These are phyloP conservation scores for Mucor irregularis DNA, from an alignment of 371 early-diverging fungal genomes.

Conservation along the genomic window DNA sequence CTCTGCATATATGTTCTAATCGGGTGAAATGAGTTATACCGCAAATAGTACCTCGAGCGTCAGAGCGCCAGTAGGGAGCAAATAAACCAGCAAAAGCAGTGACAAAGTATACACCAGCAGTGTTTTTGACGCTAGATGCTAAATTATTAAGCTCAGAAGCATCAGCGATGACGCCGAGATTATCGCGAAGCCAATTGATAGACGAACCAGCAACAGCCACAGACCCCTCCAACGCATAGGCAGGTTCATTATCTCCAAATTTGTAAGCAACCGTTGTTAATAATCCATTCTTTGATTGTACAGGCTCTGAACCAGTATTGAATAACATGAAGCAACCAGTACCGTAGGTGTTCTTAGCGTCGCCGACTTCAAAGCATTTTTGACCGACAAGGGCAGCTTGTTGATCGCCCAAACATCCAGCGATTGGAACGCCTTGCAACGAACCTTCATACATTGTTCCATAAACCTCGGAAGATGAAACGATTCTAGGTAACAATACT, in stretches of 20 bases:
- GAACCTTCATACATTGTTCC: constrained; percentile 64
- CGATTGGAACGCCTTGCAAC: constrained; percentile 68
- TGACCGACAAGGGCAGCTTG: constrained; percentile 97
- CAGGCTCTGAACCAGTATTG: constrained; percentile 86
- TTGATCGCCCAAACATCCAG: constrained; percentile 94
- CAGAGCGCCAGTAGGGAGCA: constrained; percentile 94
- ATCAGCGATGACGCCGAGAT: constrained; percentile 73
- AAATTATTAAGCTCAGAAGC: constrained; percentile 67
- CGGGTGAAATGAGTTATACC: constrained; percentile 90
- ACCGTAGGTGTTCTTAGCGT: constrained; percentile 94
- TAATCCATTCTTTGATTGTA: constrained; percentile 82
- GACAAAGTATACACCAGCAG: constrained; percentile 92
- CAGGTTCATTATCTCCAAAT: constrained; percentile 71
- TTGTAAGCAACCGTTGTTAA: constrained; percentile 93
- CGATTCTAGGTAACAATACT: constrained; percentile 73
- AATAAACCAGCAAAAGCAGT: constrained; percentile 93
- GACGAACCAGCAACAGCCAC: constrained; percentile 95
- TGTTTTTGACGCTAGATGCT: constrained; percentile 57
- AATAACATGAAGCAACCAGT: constrained; percentile 97
- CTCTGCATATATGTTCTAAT: constrained; percentile 81
- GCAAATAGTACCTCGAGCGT: constrained; percentile 87
- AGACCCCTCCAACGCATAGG: constrained; percentile 95
- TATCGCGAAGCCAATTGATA: constrained; percentile 91
- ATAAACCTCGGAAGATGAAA: constrained; percentile 82
- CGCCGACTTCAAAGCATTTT: constrained; percentile 70